Evolutionary conservation across 257 asterid genomes (phyloP).

Genomic region (Parsonsia alboflavescens): DNA sequence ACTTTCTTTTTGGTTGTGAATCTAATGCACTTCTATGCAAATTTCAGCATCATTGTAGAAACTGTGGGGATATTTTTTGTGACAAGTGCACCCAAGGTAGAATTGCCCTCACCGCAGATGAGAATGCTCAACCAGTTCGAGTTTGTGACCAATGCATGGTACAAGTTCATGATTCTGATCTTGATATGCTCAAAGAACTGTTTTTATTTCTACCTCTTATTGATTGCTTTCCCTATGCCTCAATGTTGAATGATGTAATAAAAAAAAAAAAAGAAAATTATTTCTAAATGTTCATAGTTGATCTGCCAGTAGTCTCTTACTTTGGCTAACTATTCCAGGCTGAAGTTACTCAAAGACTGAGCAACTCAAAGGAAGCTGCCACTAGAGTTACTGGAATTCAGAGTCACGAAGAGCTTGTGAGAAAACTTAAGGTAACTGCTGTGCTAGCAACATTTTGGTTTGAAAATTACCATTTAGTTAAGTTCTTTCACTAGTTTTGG

Average conservation of each 20-base stretch:
- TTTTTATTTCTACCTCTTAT: not conserved
- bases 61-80: conserved; percentile 92
- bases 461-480: not conserved
- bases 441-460: not conserved
- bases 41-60: conserved; percentile 83
- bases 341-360: conserved; percentile 73
- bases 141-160: conserved; percentile 95
- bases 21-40: conserved; percentile 17
- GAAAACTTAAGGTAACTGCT: conserved; percentile 58
- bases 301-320: not conserved
- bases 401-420: conserved; percentile 83
- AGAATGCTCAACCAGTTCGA: conserved; percentile 83
- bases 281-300: not conserved
- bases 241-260: not conserved
- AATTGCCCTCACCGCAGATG: conserved; percentile 71
- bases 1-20: conserved; percentile 1
- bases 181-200: too few species aligned
- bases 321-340: conserved; percentile 42
- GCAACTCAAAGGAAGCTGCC: conserved; percentile 43
- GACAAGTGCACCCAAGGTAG: conserved; percentile 98
- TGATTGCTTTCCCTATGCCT: not conserved
- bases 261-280: too few species aligned
- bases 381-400: conserved; percentile 43
- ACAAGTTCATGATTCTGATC: conserved; percentile 18
- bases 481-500: not conserved